Conservation (phyloP, 83 land plant genomes). For the Picea engelmannii region DNA sequence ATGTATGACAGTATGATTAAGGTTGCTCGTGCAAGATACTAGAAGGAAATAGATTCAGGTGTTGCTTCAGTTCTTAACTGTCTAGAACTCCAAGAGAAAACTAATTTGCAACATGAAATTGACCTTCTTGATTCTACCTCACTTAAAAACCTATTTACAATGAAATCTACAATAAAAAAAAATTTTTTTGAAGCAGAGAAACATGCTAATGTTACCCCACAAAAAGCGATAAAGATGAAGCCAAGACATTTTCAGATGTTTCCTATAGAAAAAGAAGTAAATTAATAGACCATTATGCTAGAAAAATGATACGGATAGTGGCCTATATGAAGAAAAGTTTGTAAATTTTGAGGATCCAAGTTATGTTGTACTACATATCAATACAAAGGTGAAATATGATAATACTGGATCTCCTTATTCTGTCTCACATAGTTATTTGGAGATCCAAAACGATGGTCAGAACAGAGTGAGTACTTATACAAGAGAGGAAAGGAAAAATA, state of each 20-base stretch:
- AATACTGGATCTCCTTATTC: background rate
- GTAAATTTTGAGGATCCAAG: background rate
- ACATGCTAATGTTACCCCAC: background rate
- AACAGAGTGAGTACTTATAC: slow-evolving; percentile 16
- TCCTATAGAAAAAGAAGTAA: slow-evolving; percentile 8
- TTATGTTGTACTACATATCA: background rate
- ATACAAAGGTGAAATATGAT: background rate
- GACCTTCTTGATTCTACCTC: background rate
- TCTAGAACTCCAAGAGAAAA: slow-evolving; percentile 14
- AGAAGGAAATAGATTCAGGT: slow-evolving; percentile 25
- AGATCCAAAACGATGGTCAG: slow-evolving; percentile 9
- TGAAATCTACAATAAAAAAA: background rate
- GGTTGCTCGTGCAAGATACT: slow-evolving; percentile 29
- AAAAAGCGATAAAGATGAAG: background rate
- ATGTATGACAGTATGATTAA: slow-evolving; percentile 22
- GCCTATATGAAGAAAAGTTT: background rate
- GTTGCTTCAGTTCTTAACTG: slow-evolving; percentile 25
- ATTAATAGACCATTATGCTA: background rate
- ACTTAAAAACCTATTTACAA: background rate
- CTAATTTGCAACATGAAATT: slow-evolving; percentile 4
- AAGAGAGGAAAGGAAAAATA: background rate
- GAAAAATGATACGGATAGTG: background rate
- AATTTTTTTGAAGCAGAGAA: background rate
- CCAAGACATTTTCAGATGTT: background rate
- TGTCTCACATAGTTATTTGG: background rate